Percentiles rank a stretch among this genome's conserved stretches.
Evolutionary conservation across 75 land plant genomes (phyloP).

Genomic region (Pseudotsuga menziesii): DNA sequence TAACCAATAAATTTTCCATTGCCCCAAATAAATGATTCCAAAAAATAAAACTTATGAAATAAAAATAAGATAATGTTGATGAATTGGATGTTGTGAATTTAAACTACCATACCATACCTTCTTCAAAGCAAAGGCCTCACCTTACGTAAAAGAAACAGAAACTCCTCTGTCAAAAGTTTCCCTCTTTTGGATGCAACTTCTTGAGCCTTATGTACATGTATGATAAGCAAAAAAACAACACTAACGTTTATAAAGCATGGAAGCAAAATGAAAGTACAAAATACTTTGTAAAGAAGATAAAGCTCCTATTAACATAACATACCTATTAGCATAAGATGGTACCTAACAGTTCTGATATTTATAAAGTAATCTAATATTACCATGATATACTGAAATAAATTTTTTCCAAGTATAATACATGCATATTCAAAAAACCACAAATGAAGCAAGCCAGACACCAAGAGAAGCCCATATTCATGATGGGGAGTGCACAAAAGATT

Average conservation of each 20-base stretch:
- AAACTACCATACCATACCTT: not conserved
- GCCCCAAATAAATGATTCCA: no score
- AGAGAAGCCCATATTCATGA: not conserved
- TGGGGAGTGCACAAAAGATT: not conserved
- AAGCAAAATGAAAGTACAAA: conserved; percentile 6
- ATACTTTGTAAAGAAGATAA: no score
- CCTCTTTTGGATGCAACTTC: conserved; percentile 90
- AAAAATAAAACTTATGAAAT: no score
- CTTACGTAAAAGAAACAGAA: conserved; percentile 90
- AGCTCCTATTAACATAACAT: no score
- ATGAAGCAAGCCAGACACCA: not conserved
- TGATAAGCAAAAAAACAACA: not conserved
- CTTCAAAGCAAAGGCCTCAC: conserved; percentile 26
- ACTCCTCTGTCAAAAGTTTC: conserved; percentile 89
- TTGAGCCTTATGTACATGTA: conserved; percentile 89
- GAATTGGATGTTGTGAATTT: no score
- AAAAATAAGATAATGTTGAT: no score
- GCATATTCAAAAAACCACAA: not conserved
- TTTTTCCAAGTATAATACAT: not conserved
- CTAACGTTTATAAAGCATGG: not conserved
- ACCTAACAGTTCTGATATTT: no score
- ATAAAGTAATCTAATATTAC: no score
- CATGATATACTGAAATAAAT: no score
- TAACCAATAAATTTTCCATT: no score
- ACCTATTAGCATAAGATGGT: no score